phyloP scores from a whole-genome alignment of 176 grass and related monocot species.

The Rhynchospora tenuis region DNA sequence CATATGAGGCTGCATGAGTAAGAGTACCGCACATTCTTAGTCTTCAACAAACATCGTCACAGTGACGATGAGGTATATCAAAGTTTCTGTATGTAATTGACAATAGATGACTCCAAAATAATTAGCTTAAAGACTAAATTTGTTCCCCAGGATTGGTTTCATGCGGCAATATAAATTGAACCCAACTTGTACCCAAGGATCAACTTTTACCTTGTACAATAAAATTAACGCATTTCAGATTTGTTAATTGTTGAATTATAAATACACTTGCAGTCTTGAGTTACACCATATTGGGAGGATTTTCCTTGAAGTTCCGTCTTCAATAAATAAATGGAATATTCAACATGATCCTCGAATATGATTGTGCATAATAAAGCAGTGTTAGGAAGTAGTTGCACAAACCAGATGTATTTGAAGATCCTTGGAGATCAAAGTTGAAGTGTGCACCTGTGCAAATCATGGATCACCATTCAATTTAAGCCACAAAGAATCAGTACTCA shows the following conservation, averaged over 20 bases:
- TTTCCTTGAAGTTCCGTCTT: not conserved
- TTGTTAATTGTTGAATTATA: slow-evolving; percentile 32
- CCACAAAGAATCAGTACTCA: not conserved
- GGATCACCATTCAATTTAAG: not conserved
- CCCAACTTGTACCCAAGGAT: not conserved
- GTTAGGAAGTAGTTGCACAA: not conserved
- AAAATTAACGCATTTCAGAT: not conserved
- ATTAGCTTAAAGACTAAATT: not conserved
- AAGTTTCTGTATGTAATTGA: not conserved
- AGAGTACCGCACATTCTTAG: not conserved
- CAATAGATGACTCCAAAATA: not conserved
- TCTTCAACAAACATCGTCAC: slow-evolving; percentile 43
- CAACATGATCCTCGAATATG: not conserved
- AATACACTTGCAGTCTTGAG: slow-evolving; percentile 42
- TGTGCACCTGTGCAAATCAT: not conserved
- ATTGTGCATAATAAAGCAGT: not conserved
- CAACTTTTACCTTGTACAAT: not conserved
- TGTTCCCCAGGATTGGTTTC: not conserved
- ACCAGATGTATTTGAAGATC: not conserved
- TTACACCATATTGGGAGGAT: slow-evolving; percentile 30
- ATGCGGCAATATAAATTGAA: not conserved
- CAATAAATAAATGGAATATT: not conserved
- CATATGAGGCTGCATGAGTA: not conserved
- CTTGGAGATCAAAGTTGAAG: not conserved
- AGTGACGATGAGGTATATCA: slow-evolving; percentile 34